phyloP scores from a whole-genome alignment of 441 rosid genomes.

The Biscutella laevigata region DNA sequence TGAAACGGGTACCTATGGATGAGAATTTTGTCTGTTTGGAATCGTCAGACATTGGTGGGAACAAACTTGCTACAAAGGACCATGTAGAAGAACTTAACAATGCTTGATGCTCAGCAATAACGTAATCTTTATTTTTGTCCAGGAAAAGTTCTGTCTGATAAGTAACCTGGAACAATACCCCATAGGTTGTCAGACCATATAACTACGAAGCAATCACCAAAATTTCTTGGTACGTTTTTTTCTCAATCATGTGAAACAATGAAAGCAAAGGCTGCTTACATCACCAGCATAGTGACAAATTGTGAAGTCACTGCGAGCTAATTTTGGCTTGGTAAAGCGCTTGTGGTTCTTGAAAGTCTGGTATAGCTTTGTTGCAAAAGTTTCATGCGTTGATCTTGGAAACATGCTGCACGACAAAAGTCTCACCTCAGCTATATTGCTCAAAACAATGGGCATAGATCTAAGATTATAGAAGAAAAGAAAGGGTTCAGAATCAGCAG shows the following conservation, averaged over 20 bases:
- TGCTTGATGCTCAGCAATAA: constrained; percentile 96
- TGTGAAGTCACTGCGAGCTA: constrained; percentile 90
- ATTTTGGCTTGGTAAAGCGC: constrained; percentile 89
- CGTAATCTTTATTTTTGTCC: constrained; percentile 99
- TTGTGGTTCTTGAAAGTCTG: constrained; percentile 89
- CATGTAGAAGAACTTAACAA: constrained; percentile 83
- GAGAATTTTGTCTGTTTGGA: constrained; percentile 90
- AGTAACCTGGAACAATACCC: constrained; percentile 60
- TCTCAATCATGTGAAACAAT: constrained; percentile 9
- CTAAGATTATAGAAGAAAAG: not conserved
- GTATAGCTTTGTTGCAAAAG: constrained; percentile 95
- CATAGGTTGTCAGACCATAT: constrained; percentile 21
- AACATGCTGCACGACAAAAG: constrained; percentile 68
- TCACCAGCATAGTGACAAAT: constrained; percentile 87
- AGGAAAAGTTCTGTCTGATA: constrained; percentile 92
- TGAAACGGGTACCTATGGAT: constrained; percentile 94
- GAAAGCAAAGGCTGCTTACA: constrained; percentile 20
- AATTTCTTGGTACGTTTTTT: constrained; percentile 4
- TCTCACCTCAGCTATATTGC: constrained; percentile 22
- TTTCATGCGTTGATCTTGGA: constrained; percentile 97
- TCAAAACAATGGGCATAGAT: not conserved
- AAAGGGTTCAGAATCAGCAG: constrained; percentile 6
- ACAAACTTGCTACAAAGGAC: constrained; percentile 78
- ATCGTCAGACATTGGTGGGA: constrained; percentile 69
- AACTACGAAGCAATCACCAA: not conserved